Percentiles rank a stretch among this genome's conserved stretches.
These are phyloP conservation scores for Lycium barbarum DNA, from an alignment of 257 asterid genomes.

Conservation along the genomic window DNA sequence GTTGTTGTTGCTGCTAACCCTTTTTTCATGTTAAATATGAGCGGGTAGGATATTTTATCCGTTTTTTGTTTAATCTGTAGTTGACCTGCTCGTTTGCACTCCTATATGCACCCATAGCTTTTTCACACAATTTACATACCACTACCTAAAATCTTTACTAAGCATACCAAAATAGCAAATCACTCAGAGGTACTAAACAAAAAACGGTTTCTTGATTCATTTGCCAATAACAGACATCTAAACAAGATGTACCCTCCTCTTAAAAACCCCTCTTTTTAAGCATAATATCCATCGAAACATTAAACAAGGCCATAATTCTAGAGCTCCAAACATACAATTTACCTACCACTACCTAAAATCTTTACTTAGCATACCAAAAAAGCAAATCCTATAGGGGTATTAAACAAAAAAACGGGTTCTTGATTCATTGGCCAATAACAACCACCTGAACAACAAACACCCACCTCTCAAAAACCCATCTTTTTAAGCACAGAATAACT, in stretches of 20 bases:
- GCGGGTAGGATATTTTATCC: too few relatives aligned
- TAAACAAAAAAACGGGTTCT: slow-evolving; percentile 1
- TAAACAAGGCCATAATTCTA: not conserved
- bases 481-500: not conserved
- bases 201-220: not conserved
- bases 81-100: too few relatives aligned
- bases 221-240: not conserved
- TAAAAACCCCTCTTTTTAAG: not conserved
- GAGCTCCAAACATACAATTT: not conserved
- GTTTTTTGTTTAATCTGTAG: too few relatives aligned
- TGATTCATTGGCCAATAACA: not conserved
- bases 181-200: not conserved
- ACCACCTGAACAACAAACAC: not conserved
- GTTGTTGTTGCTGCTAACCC: too few relatives aligned
- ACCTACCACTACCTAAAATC: slow-evolving; percentile 18
- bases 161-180: not conserved
- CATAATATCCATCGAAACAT: too few relatives aligned
- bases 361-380: not conserved
- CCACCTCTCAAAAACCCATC: not conserved
- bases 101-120: too few relatives aligned
- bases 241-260: not conserved
- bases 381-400: not conserved
- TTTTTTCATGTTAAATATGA: too few relatives aligned
- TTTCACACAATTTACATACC: slow-evolving; percentile 16
- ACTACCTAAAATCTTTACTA: slow-evolving; percentile 2